Evolutionary conservation across 2,329 filamentous ascomycete species (phyloP).

Genomic region (Chaetomiaceae sp.): DNA sequence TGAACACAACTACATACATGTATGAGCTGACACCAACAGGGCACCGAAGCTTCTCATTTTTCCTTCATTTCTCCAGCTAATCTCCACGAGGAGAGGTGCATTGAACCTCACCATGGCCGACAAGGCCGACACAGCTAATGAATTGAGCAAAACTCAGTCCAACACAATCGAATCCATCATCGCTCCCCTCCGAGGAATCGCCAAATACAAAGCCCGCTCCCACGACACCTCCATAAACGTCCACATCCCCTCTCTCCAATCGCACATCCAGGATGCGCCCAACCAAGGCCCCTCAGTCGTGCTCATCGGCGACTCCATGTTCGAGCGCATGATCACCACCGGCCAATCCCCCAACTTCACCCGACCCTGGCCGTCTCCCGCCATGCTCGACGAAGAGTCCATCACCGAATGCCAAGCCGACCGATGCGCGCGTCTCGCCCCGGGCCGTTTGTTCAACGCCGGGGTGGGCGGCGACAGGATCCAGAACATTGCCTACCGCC

Average conservation of each 20-base stretch:
- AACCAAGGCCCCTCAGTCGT: constrained; percentile 10
- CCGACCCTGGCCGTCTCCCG: constrained; percentile 17
- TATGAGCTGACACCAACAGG: no score
- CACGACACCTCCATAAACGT: neutral
- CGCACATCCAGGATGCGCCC: neutral
- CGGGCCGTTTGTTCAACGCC: constrained; percentile 18
- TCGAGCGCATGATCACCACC: constrained; percentile 25
- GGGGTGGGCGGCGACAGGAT: constrained; percentile 27
- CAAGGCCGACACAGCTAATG: neutral
- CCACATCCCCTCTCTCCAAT: constrained; percentile 15
- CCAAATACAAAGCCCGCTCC: constrained; percentile 12
- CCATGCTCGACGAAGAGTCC: constrained; percentile 9
- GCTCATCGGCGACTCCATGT: constrained; percentile 25
- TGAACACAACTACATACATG: no score
- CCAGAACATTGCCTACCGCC: constrained; percentile 23
- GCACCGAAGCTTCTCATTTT: neutral
- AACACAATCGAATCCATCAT: neutral
- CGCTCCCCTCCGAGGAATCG: neutral
- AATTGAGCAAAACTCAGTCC: no score
- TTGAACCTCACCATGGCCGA: neutral
- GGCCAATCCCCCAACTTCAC: constrained; percentile 13
- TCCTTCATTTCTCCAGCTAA: neutral
- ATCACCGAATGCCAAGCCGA: neutral
- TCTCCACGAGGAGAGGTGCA: no score
- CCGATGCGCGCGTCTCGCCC: no score